Percentiles rank a stretch among this genome's conserved stretches.
These are phyloP conservation scores for Penicillium corylophilum DNA, from an alignment of 2,329 filamentous ascomycete species.

Conservation along the genomic window DNA sequence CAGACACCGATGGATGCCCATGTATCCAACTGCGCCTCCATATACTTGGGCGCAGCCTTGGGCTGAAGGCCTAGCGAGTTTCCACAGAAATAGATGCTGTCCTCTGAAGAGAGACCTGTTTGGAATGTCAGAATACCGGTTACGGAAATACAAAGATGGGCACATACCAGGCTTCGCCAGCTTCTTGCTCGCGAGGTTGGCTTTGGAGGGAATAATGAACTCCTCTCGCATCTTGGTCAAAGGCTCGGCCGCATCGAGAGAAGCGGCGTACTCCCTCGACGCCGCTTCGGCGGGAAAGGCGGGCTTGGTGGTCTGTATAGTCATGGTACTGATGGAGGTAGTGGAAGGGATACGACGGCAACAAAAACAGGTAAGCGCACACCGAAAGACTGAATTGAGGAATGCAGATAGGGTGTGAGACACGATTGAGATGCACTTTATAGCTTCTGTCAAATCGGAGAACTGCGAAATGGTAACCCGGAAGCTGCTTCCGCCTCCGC, in stretches of 20 bases:
- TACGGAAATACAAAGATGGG: neutral
- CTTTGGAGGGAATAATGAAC: conserved; percentile 75
- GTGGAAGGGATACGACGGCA: neutral
- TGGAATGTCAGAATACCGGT: conserved; percentile 10
- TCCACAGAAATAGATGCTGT: conserved; percentile 74
- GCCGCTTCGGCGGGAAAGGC: conserved; percentile 32
- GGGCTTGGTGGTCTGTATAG: conserved; percentile 23
- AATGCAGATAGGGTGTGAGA: conserved; percentile 2
- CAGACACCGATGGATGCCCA: conserved; percentile 81
- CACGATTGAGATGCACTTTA: conserved; percentile 14
- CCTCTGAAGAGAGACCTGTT: conserved; percentile 37
- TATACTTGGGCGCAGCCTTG: conserved; percentile 60
- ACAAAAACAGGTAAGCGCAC: neutral
- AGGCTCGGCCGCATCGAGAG: conserved; percentile 61
- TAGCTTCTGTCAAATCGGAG: conserved; percentile 10
- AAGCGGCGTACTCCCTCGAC: conserved; percentile 40
- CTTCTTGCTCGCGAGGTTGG: conserved; percentile 65
- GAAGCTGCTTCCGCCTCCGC: conserved; percentile 27
- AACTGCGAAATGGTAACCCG: conserved; percentile 13
- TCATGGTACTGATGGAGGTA: conserved; percentile 7
- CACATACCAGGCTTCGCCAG: conserved; percentile 44
- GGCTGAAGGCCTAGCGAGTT: conserved; percentile 87
- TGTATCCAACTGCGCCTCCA: conserved; percentile 72
- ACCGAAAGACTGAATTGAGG: conserved; percentile 10
- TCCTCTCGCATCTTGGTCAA: conserved; percentile 63